These are phyloP conservation scores for Pythium utonaiense DNA, from an alignment of 352 stramenopile species.

Conservation along the genomic window DNA sequence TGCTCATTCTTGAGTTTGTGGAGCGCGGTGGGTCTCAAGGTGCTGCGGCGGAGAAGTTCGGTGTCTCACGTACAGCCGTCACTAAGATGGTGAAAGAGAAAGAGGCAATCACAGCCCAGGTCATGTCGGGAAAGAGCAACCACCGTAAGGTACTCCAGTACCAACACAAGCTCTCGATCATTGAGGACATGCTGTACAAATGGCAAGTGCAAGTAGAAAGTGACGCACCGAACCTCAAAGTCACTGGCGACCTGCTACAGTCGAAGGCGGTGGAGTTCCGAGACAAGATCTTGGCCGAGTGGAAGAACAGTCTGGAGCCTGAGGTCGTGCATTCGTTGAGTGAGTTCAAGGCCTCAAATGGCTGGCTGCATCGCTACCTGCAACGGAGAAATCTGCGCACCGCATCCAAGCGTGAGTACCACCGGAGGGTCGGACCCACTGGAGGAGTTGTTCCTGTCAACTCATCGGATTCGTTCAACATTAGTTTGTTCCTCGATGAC, in stretches of 20 bases:
- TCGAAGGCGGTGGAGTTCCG: slow-evolving; percentile 79
- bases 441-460: slow-evolving; percentile 4
- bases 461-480: slow-evolving; percentile 18
- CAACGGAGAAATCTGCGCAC: slow-evolving; percentile 68
- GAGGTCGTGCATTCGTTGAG: slow-evolving; percentile 76
- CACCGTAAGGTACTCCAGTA: slow-evolving; percentile 81
- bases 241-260: slow-evolving; percentile 74
- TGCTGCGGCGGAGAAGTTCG: slow-evolving; percentile 73
- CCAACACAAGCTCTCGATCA: slow-evolving; percentile 80
- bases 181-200: slow-evolving; percentile 85
- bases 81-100: slow-evolving; percentile 88
- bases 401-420: slow-evolving; percentile 39
- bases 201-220: slow-evolving; percentile 81
- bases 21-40: slow-evolving; percentile 73
- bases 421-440: slow-evolving; percentile 16
- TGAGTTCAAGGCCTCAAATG: slow-evolving; percentile 83
- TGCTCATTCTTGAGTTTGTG: slow-evolving; percentile 79
- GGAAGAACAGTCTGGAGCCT: slow-evolving; percentile 57
- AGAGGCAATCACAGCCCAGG: slow-evolving; percentile 64
- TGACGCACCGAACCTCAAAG: slow-evolving; percentile 55
- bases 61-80: slow-evolving; percentile 74
- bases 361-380: slow-evolving; percentile 77
- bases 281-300: slow-evolving; percentile 77
- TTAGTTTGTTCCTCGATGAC: slow-evolving; percentile 31
- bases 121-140: slow-evolving; percentile 62